Base-by-base conservation (phyloP, 164 flowering plant species). In the Akebia trifoliata region DNA sequence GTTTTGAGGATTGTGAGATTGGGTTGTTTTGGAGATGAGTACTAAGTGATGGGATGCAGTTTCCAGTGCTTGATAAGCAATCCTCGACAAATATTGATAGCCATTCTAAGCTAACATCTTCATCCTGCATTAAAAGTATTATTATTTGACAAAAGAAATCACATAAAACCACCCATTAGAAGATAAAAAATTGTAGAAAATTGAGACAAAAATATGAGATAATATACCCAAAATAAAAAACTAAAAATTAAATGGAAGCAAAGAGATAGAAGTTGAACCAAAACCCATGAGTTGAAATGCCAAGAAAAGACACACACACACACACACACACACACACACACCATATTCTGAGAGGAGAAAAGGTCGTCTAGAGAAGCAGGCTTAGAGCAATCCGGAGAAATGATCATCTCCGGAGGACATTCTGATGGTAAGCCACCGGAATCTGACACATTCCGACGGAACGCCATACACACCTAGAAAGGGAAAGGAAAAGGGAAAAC, bases 71-170 rank as follows among this genome's bases (percentile, higher is more conserved):
- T 26, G 82, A 68, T 25, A 82, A 71, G 50, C 82, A 82, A 65
- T 82, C 87, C 39, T 82, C 87, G 0, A 79, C 78, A 54, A 74
- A 79, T 24, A 69, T 50, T 55, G 87, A 79, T 2, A 82, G 70
- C 87, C 87, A 82, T 51, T 82, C 87, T 32, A 82, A 46, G 56
- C 73, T 68, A 6, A 73, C 69, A 64, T 81, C 83, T 34, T 39
- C 74, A 66, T 78, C 83, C 83, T 79, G 77, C 64, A 62, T 29
- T 43, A 12, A 26, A 47, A 25, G 24, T 22, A 45, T 25, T 26
- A 26, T 8, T 24, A 26, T 14, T 1, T 0, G 8, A 50, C 6
- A 15, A 50, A 30, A 30, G 17, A 47, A 10, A 25, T 22, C 54
- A n/a, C n/a, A n/a, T n/a, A n/a, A n/a, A n/a, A n/a, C 37, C 21